Evolutionary conservation across 2,329 filamentous ascomycete genomes (phyloP).

Genomic region (Arthrinium puccinioides): DNA sequence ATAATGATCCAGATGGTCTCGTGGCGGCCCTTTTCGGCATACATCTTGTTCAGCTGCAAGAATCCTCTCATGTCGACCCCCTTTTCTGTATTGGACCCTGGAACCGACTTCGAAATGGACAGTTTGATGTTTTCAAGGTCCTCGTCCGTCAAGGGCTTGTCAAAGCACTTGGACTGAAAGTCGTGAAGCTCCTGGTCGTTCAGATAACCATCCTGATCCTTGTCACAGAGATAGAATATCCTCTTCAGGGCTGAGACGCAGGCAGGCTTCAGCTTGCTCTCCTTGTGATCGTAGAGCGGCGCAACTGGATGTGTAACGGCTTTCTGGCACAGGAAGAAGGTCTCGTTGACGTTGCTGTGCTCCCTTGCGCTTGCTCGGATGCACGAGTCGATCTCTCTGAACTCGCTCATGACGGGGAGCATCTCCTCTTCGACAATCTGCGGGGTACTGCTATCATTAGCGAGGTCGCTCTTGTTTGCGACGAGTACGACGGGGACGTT

Average conservation of each 20-base stretch:
- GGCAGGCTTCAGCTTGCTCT: conserved; percentile 77
- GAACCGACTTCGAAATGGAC: conserved; percentile 65
- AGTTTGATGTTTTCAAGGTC: conserved; percentile 89
- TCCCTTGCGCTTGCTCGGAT: conserved; percentile 90
- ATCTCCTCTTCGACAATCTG: conserved; percentile 95
- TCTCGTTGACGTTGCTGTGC: conserved; percentile 89
- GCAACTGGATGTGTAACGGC: conserved; percentile 96
- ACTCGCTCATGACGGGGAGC: conserved; percentile 96
- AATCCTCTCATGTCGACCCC: conserved; percentile 83
- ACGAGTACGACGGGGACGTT: conserved; percentile 96
- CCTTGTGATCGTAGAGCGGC: conserved; percentile 93
- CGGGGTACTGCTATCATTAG: conserved; percentile 64
- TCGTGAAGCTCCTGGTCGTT: conserved; percentile 86
- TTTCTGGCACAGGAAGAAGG: conserved; percentile 97
- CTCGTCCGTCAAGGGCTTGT: conserved; percentile 71
- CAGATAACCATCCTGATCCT: conserved; percentile 88
- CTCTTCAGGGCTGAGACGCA: conserved; percentile 80
- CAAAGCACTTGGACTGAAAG: conserved; percentile 89
- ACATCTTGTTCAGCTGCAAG: conserved; percentile 86
- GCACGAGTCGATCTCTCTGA: conserved; percentile 97
- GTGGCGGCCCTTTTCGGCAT: conserved; percentile 93
- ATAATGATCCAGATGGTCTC: conserved; percentile 98
- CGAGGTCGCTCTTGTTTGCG: conserved; percentile 93
- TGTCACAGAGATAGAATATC: conserved; percentile 94
- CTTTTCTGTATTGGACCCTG: conserved; percentile 52